Conservation (phyloP, 1,284 basidiomycete genomes). For the Pholiota adiposa region DNA sequence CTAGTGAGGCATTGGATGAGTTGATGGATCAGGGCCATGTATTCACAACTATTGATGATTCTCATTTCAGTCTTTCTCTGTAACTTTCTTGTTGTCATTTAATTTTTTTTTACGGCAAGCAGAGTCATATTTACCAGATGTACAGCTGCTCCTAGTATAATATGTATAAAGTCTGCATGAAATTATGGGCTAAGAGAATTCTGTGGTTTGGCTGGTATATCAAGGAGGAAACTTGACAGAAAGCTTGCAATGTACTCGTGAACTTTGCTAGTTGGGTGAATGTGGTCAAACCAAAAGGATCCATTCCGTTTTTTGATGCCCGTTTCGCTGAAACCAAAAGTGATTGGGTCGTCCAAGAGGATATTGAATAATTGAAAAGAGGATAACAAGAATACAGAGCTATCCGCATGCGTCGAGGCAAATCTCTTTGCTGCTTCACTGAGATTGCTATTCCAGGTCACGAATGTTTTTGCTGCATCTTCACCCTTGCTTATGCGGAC, state of each 20-base stretch:
- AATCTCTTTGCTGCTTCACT: slow-evolving; percentile 38
- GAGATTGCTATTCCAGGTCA: slow-evolving; percentile 50
- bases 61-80: slow-evolving; percentile 50
- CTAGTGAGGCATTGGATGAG: slow-evolving; percentile 66
- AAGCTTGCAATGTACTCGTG: slow-evolving; percentile 46
- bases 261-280: slow-evolving; percentile 52
- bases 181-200: not conserved
- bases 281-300: slow-evolving; percentile 55
- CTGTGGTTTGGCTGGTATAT: not conserved
- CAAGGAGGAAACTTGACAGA: slow-evolving; percentile 40
- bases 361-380: slow-evolving; percentile 49
- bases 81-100: slow-evolving; percentile 9
- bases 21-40: slow-evolving; percentile 73
- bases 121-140: not conserved
- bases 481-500: not conserved
- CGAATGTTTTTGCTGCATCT: not conserved
- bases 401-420: slow-evolving; percentile 40
- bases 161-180: not conserved
- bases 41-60: slow-evolving; percentile 72
- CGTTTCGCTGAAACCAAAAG: slow-evolving; percentile 41
- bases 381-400: slow-evolving; percentile 54
- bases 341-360: slow-evolving; percentile 48
- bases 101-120: not conserved
- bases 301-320: slow-evolving; percentile 38
- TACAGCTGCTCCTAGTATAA: not conserved